Evolutionary conservation across 768 basidiomycete genomes (phyloP).

Genomic region (Mycena filopes): DNA sequence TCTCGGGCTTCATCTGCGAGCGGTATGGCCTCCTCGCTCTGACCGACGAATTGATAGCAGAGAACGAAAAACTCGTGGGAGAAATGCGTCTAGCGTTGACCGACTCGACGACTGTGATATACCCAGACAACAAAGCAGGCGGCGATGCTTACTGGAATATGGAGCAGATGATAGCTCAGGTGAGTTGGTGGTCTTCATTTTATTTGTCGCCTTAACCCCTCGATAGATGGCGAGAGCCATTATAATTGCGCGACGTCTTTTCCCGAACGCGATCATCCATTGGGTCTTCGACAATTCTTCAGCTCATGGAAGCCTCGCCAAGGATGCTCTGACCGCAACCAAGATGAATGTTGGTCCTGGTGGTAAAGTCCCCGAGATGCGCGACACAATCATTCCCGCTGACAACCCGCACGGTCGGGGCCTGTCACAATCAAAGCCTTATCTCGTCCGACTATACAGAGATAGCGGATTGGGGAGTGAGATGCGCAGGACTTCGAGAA

Average conservation of each 20-base stretch:
- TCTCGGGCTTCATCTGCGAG: constrained; percentile 33
- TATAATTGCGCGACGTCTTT: too few relatives aligned
- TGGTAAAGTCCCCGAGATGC: constrained; percentile 27
- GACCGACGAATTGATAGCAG: constrained; percentile 1
- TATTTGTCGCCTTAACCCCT: background rate
- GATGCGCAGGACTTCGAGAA: too few relatives aligned
- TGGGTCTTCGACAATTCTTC: constrained; percentile 34
- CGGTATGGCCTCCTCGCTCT: constrained; percentile 12
- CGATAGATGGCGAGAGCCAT: too few relatives aligned
- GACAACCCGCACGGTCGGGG: constrained; percentile 23
- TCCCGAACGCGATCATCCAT: constrained; percentile 3
- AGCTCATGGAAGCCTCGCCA: constrained; percentile 23
- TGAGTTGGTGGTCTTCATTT: constrained; percentile 5
- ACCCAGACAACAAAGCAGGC: constrained; percentile 1
- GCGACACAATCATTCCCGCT: constrained; percentile 22
- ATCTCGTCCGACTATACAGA: too few relatives aligned
- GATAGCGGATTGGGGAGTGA: too few relatives aligned
- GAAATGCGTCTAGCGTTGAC: constrained; percentile 4
- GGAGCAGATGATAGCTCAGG: constrained; percentile 27
- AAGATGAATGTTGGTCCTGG: constrained; percentile 34
- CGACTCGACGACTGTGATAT: constrained; percentile 18
- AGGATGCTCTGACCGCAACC: constrained; percentile 20
- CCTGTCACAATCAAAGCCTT: too few relatives aligned
- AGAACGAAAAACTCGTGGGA: constrained; percentile 16
- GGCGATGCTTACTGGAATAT: constrained; percentile 32